Percentiles rank a stretch among this genome's conserved stretches.
Evolutionary conservation across 495 filamentous ascomycete genomes (phyloP).

Genomic region (Pyronema domesticum): DNA sequence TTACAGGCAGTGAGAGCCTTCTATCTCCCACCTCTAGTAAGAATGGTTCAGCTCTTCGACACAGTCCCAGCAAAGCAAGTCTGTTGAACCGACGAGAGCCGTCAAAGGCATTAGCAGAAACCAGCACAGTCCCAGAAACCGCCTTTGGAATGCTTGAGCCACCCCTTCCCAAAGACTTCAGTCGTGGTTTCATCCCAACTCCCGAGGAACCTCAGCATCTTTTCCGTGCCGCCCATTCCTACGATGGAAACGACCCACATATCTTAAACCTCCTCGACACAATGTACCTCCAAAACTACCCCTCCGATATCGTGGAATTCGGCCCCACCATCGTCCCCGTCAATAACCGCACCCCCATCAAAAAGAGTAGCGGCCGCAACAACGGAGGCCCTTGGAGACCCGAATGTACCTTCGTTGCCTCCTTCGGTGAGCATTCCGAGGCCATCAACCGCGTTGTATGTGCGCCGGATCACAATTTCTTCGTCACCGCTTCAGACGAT

Average conservation of each 20-base stretch:
- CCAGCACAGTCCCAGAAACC: slow-evolving; percentile 58
- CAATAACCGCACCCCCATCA: slow-evolving; percentile 43
- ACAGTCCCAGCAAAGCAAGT: slow-evolving; percentile 65
- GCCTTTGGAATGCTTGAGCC: slow-evolving; percentile 76
- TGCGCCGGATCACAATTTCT: slow-evolving; percentile 85
- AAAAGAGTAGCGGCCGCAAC: slow-evolving; percentile 32
- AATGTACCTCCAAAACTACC: slow-evolving; percentile 81
- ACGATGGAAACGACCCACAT: slow-evolving; percentile 62
- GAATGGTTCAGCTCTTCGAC: slow-evolving; percentile 22
- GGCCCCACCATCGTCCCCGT: slow-evolving; percentile 65
- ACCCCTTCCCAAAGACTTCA: slow-evolving; percentile 31
- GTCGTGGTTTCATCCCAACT: slow-evolving; percentile 17
- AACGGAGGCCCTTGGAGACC: slow-evolving; percentile 50
- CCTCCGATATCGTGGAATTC: slow-evolving; percentile 57
- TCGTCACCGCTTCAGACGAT: slow-evolving; percentile 85
- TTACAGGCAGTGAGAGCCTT: slow-evolving; percentile 13
- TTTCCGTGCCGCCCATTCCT: slow-evolving; percentile 24
- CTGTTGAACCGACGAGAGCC: slow-evolving; percentile 56
- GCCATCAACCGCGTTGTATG: slow-evolving; percentile 67
- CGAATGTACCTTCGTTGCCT: slow-evolving; percentile 62
- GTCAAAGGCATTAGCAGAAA: slow-evolving; percentile 67
- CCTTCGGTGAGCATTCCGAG: slow-evolving; percentile 71
- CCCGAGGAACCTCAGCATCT: slow-evolving; percentile 5
- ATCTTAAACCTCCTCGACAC: slow-evolving; percentile 72
- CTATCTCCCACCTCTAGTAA: slow-evolving; percentile 17